phyloP scores from a whole-genome alignment of 176 grass and related monocot species.

The Triticum dicoccoides region DNA sequence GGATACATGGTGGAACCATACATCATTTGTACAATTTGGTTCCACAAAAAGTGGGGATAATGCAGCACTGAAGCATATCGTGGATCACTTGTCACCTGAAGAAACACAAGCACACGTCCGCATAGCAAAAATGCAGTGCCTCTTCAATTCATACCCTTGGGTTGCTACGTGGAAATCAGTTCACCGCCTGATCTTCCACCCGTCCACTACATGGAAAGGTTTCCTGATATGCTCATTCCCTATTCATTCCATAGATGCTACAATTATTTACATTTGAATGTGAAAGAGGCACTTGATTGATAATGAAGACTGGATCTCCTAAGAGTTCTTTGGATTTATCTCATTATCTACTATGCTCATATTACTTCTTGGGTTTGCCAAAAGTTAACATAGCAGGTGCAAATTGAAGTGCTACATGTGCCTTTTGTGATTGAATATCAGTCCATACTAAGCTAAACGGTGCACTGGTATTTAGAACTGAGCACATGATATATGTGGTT shows the following conservation, averaged over 20 bases:
- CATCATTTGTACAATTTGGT: conserved; percentile 74
- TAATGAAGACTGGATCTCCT: not conserved
- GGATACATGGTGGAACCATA: conserved; percentile 83
- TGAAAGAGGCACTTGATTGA: not conserved
- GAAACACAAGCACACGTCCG: conserved; percentile 56
- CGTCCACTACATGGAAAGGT: conserved; percentile 75
- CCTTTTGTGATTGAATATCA: not conserved
- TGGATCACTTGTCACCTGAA: conserved; percentile 45
- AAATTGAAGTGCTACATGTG: not conserved
- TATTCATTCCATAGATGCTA: not conserved
- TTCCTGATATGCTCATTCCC: not conserved
- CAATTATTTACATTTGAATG: not conserved
- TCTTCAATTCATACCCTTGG: conserved; percentile 98
- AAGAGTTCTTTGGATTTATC: not conserved
- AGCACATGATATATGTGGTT: not conserved
- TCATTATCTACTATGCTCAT: not conserved
- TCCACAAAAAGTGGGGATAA: conserved; percentile 89
- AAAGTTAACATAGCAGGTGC: not conserved
- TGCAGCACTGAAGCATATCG: conserved; percentile 57
- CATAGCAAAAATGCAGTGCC: conserved; percentile 72
- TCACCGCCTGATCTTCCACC: conserved; percentile 47
- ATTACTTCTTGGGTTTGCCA: not conserved
- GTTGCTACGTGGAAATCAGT: conserved; percentile 45
- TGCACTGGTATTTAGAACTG: not conserved
- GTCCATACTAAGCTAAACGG: not conserved